Evolutionary conservation across 1,284 basidiomycete genomes (phyloP).

Genomic region (Austroboletus rostrupii): DNA sequence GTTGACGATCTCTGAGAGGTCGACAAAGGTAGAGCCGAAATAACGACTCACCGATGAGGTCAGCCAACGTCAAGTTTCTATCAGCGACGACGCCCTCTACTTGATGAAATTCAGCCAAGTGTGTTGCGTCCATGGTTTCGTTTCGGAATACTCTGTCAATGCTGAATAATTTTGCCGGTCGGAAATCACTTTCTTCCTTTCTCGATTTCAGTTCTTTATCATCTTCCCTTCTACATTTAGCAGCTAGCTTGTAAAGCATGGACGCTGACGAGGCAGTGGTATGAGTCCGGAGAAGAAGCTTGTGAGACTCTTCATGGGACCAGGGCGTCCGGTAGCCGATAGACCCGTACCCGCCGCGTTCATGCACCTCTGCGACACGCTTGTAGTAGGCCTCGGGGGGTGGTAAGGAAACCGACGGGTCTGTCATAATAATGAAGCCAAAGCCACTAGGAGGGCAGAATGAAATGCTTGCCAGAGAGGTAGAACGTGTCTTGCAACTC

Average conservation of each 20-base stretch:
- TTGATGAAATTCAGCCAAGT: conserved; percentile 99
- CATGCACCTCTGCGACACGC: conserved; percentile 86
- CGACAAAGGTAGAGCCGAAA: not conserved
- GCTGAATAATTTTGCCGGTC: conserved; percentile 95
- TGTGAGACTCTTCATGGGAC: conserved; percentile 86
- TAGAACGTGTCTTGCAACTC: conserved; percentile 99
- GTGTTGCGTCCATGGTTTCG: conserved; percentile 99
- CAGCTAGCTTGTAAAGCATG: conserved; percentile 93
- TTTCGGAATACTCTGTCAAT: conserved; percentile 99
- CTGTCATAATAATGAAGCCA: conserved; percentile 38
- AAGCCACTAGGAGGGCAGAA: not conserved
- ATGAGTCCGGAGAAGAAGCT: conserved; percentile 93
- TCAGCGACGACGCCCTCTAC: conserved; percentile 99
- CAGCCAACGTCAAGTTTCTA: conserved; percentile 89
- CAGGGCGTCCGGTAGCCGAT: conserved; percentile 99
- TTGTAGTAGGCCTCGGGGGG: conserved; percentile 88
- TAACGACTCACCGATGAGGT: conserved; percentile 76
- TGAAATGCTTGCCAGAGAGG: conserved; percentile 65
- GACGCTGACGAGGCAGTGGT: conserved; percentile 94
- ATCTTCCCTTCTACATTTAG: conserved; percentile 62
- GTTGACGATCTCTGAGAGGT: not conserved
- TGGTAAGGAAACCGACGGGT: conserved; percentile 75
- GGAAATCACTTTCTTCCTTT: conserved; percentile 70
- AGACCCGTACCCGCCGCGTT: conserved; percentile 89
- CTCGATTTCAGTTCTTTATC: conserved; percentile 32